A percentile compares a stretch with the other conserved stretches of the same genome.
phyloP scores from a whole-genome alignment of 306 rosid species.

The Begonia masoniana region DNA sequence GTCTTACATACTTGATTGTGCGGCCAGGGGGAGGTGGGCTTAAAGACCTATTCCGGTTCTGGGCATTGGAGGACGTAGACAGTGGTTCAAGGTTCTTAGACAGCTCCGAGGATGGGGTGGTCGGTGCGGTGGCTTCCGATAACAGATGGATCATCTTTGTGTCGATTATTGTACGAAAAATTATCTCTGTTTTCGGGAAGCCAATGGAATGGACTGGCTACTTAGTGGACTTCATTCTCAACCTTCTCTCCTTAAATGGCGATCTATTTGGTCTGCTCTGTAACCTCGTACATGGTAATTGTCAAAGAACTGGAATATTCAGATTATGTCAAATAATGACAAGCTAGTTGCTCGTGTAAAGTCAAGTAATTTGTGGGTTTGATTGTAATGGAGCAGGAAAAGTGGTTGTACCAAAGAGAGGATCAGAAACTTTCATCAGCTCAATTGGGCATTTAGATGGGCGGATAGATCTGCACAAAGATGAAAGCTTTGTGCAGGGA shows the following conservation, averaged over 20 bases:
- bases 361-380: not conserved
- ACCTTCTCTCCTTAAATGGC: conserved; percentile 49
- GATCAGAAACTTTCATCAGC: conserved; percentile 46
- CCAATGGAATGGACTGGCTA: conserved; percentile 56
- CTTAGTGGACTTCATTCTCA: conserved; percentile 49
- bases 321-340: too few species aligned
- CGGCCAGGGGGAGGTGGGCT: conserved; percentile 47
- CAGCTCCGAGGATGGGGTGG: conserved; percentile 19
- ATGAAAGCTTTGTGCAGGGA: conserved; percentile 13
- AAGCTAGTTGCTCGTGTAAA: not conserved
- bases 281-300: conserved; percentile 36
- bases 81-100: conserved; percentile 29
- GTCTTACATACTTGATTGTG: conserved; percentile 31
- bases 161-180: conserved; percentile 39
- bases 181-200: conserved; percentile 32
- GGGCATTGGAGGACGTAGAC: conserved; percentile 11
- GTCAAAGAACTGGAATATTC: too few species aligned
- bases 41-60: conserved; percentile 26
- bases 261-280: conserved; percentile 30
- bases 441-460: conserved; percentile 51
- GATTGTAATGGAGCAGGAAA: conserved; percentile 30
- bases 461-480: conserved; percentile 30
- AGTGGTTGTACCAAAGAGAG: conserved; percentile 46
- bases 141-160: conserved; percentile 45
- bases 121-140: conserved; percentile 13